These are phyloP conservation scores for Linum trigynum DNA, from an alignment of 345 rosid species.

Conservation along the genomic window DNA sequence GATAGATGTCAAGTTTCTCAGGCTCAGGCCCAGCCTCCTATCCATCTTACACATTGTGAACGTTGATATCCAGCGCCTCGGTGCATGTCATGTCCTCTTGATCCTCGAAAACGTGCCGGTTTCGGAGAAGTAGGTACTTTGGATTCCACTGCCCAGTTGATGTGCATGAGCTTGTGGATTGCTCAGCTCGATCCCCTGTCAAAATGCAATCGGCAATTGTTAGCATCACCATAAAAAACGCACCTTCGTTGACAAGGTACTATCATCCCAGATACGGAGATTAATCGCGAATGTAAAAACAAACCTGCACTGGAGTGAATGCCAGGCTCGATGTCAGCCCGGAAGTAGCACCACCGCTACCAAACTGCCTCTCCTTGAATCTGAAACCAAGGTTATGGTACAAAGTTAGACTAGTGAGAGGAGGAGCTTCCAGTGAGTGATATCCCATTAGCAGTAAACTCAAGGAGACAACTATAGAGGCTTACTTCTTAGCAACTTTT, in stretches of 20 bases:
- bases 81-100: slow-evolving; percentile 46
- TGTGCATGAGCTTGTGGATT: slow-evolving; percentile 80
- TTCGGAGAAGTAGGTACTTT: slow-evolving; percentile 93
- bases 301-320: slow-evolving; percentile 93
- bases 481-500: slow-evolving; percentile 86
- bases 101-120: slow-evolving; percentile 85
- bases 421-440: background rate
- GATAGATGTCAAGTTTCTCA: no score
- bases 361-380: slow-evolving; percentile 70
- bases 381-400: slow-evolving; percentile 26
- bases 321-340: slow-evolving; percentile 89
- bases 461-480: background rate
- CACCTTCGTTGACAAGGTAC: background rate
- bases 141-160: slow-evolving; percentile 79
- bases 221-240: background rate
- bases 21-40: no score
- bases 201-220: background rate
- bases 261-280: background rate
- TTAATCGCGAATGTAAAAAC: slow-evolving; percentile 9
- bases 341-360: slow-evolving; percentile 87
- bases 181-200: slow-evolving; percentile 77
- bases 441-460: background rate
- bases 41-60: no score
- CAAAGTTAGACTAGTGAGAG: background rate
- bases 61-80: background rate